These are phyloP conservation scores for Cladorrhinum samala DNA, from an alignment of 495 filamentous ascomycete genomes.

Conservation along the genomic window DNA sequence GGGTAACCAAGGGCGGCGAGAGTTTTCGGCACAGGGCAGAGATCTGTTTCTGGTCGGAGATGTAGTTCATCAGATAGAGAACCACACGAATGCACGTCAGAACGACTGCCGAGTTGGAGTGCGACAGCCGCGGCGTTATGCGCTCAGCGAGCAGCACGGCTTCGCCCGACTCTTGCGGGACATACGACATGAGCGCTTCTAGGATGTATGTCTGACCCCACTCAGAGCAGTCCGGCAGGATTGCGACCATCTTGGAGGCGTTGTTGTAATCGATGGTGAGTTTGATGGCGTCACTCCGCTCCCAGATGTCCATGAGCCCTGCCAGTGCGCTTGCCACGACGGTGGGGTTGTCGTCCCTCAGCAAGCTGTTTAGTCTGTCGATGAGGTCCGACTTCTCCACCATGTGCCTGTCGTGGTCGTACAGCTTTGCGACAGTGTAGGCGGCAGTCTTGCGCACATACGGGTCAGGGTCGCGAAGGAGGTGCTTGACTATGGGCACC, in stretches of 20 bases:
- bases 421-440: constrained; percentile 94
- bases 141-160: constrained; percentile 86
- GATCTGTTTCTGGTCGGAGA: constrained; percentile 86
- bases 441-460: constrained; percentile 98
- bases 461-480: constrained; percentile 83
- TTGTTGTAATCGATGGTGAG: constrained; percentile 96
- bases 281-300: constrained; percentile 93
- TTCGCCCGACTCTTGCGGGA: constrained; percentile 84
- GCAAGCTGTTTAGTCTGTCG: constrained; percentile 80
- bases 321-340: constrained; percentile 94
- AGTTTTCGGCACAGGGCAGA: constrained; percentile 84
- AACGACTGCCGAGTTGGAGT: constrained; percentile 94
- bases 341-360: constrained; percentile 94
- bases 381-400: constrained; percentile 90
- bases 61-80: constrained; percentile 98
- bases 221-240: constrained; percentile 95
- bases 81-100: constrained; percentile 94
- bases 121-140: constrained; percentile 86
- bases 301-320: constrained; percentile 95
- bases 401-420: constrained; percentile 88
- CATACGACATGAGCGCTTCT: constrained; percentile 96
- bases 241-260: constrained; percentile 95
- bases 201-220: constrained; percentile 99
- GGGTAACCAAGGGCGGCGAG: constrained; percentile 89
- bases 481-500: constrained; percentile 70